These are phyloP conservation scores for Pseudogymnoascus sp. DNA, from an alignment of 2,329 filamentous ascomycete species.

Conservation along the genomic window DNA sequence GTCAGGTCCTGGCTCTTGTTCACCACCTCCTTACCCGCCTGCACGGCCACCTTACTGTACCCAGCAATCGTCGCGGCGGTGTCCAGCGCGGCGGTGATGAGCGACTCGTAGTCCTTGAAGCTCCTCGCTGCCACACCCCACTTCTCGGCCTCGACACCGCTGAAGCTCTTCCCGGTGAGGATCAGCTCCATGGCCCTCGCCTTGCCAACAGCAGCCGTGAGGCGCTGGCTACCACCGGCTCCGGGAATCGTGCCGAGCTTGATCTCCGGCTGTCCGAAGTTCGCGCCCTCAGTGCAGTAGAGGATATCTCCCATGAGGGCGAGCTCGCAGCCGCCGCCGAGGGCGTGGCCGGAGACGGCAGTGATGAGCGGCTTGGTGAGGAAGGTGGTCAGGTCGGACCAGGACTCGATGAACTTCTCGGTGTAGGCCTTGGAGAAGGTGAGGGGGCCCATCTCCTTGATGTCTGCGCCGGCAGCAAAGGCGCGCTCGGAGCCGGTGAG, in stretches of 20 bases:
- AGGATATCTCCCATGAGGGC: slow-evolving; percentile 96
- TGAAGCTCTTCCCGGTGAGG: slow-evolving; percentile 76
- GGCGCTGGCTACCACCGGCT: slow-evolving; percentile 80
- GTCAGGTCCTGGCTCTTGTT: slow-evolving; percentile 95
- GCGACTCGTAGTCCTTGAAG: slow-evolving; percentile 70
- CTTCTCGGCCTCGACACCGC: slow-evolving; percentile 71
- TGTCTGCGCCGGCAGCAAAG: slow-evolving; percentile 93
- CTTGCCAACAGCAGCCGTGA: slow-evolving; percentile 78
- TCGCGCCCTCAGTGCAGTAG: slow-evolving; percentile 78
- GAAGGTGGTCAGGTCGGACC: slow-evolving; percentile 75
- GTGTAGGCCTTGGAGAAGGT: slow-evolving; percentile 84
- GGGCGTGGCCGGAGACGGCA: slow-evolving; percentile 87
- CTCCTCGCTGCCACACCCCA: slow-evolving; percentile 85
- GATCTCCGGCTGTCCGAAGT: slow-evolving; percentile 95
- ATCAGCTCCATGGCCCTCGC: slow-evolving; percentile 86
- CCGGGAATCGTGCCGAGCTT: slow-evolving; percentile 90
- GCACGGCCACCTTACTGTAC: slow-evolving; percentile 77
- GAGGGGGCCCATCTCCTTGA: slow-evolving; percentile 96
- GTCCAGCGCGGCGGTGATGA: slow-evolving; percentile 72
- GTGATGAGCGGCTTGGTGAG: slow-evolving; percentile 93
- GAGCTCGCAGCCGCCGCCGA: slow-evolving; percentile 92
- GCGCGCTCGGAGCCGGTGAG: slow-evolving; percentile 84
- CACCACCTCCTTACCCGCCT: slow-evolving; percentile 94
- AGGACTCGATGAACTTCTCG: slow-evolving; percentile 86
- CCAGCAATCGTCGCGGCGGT: slow-evolving; percentile 85